A percentile compares a stretch with the other conserved stretches of the same genome.
phyloP scores from a whole-genome alignment of 2,329 filamentous ascomycete species.

The Cercospora sojina region DNA sequence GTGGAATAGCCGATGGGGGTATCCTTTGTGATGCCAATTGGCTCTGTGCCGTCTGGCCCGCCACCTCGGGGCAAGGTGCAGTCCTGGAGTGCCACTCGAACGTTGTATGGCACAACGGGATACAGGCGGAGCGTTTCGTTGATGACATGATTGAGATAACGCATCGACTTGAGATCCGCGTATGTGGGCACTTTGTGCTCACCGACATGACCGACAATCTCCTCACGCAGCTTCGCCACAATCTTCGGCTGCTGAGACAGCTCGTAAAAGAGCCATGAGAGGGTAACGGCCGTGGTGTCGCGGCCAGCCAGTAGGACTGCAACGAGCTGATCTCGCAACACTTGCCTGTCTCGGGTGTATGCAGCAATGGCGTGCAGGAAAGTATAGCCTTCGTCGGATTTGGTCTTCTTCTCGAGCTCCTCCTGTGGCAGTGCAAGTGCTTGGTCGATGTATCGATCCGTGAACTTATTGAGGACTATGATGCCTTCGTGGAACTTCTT shows the following conservation, averaged over 20 bases:
- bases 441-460: slow-evolving; percentile 73
- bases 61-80: slow-evolving; percentile 52
- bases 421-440: slow-evolving; percentile 66
- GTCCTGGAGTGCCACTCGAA: slow-evolving; percentile 48
- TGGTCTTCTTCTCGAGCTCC: slow-evolving; percentile 71
- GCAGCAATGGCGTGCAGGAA: slow-evolving; percentile 82
- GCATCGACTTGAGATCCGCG: slow-evolving; percentile 80
- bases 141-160: slow-evolving; percentile 61
- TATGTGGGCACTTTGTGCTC: slow-evolving; percentile 63
- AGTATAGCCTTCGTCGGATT: slow-evolving; percentile 71
- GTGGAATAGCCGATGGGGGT: slow-evolving; percentile 51
- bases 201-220: slow-evolving; percentile 70
- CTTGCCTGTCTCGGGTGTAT: slow-evolving; percentile 66
- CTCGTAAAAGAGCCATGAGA: slow-evolving; percentile 83
- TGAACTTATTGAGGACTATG: slow-evolving; percentile 70
- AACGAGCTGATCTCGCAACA: slow-evolving; percentile 81
- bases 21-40: slow-evolving; percentile 45
- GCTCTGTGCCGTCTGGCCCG: slow-evolving; percentile 46
- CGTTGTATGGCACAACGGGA: slow-evolving; percentile 52
- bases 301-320: slow-evolving; percentile 79
- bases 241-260: slow-evolving; percentile 68
- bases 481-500: slow-evolving; percentile 63
- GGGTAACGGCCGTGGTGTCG: slow-evolving; percentile 80
- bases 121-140: slow-evolving; percentile 50
- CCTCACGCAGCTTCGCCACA: slow-evolving; percentile 66